Evolutionary conservation across 1,284 basidiomycete genomes (phyloP), one percentile per base, ranked within the genome.

Genomic region (Ceratobasidium sp.): DNA sequence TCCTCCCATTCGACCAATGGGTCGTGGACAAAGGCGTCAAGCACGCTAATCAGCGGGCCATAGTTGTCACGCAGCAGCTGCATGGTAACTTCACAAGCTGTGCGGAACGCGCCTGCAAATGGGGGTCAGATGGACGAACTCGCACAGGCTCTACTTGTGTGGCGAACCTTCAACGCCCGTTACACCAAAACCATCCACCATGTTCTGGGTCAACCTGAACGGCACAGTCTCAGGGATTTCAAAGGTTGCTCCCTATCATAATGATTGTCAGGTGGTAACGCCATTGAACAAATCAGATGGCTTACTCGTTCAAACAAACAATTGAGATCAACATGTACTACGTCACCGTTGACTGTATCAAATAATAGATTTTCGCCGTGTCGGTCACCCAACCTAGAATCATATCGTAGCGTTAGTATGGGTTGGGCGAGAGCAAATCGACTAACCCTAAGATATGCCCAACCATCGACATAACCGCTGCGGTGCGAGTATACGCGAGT

Each of bases 381-480:
- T 56, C 97, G 87, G 80, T 99, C 97, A 14, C 97, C 97, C n/a
- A 99, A 84, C 12, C 95, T 96, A 75, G 1, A 54, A 16, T 36
- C 58, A 11, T 12, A 6, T 44, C n/a, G 53, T 28, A n/a, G 56
- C 46, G 33, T 72, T 46, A 33, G 64, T 62, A 36, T 73, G 67
- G 21, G 40, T 38, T 33, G 25, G 46, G 12, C 42, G 70, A 66
- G 8, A 56, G n/a, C 7, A 38, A 56, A 58, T 8, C n/a, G 8
- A 80, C 87, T 74, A 75, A 96, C 93, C 96, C 97, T 9, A 99
- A 84, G 42, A 99, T 96, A 77, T 94, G 97, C 23, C 97, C 97
- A 30, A 99, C 94, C 92, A 99, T 99, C 3, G 94, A 97, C 92
- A 98, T 99, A 61, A 99, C 97, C 0, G 97, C 97, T 0, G 92